Percentiles rank a stretch among this genome's conserved stretches.
These are phyloP conservation scores for Candida chauliodis DNA, from an alignment of 805 yeast genomes.

Conservation along the genomic window DNA sequence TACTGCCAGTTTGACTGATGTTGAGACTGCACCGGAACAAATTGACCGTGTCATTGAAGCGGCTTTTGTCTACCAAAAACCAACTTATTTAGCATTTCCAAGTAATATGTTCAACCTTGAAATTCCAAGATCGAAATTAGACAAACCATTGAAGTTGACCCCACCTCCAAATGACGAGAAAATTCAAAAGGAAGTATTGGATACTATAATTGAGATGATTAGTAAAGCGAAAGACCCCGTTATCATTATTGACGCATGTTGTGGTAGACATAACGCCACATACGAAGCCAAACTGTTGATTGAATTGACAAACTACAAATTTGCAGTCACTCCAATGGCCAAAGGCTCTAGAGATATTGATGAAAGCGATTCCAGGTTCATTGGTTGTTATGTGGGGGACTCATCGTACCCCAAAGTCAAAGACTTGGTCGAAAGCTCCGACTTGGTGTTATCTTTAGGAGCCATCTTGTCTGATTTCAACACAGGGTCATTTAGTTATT, in stretches of 20 bases:
- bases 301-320: slow-evolving; percentile 52
- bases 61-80: slow-evolving; percentile 59
- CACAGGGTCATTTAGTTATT: slow-evolving; percentile 20
- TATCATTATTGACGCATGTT: slow-evolving; percentile 47
- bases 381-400: slow-evolving; percentile 69
- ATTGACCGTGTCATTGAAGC: slow-evolving; percentile 63
- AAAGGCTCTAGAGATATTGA: slow-evolving; percentile 66
- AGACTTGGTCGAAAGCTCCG: slow-evolving; percentile 42
- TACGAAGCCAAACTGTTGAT: slow-evolving; percentile 38
- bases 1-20: slow-evolving; percentile 42
- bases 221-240: slow-evolving; percentile 1
- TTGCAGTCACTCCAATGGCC: slow-evolving; percentile 29
- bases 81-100: slow-evolving; percentile 83
- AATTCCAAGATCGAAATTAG: slow-evolving; percentile 22
- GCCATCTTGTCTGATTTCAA: slow-evolving; percentile 42
- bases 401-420: slow-evolving; percentile 23
- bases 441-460: slow-evolving; percentile 69
- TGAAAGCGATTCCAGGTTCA: slow-evolving; percentile 58
- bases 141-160: slow-evolving; percentile 12
- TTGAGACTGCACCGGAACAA: slow-evolving; percentile 48
- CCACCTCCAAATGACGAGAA: slow-evolving; percentile 3
- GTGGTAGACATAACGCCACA: slow-evolving; percentile 56
- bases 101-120: slow-evolving; percentile 53
- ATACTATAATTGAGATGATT: slow-evolving; percentile 16
- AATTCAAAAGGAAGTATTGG: slow-evolving; percentile 13